Evolutionary conservation across 2,329 filamentous ascomycete species (phyloP).

Genomic region (Sporothrix globosa): DNA sequence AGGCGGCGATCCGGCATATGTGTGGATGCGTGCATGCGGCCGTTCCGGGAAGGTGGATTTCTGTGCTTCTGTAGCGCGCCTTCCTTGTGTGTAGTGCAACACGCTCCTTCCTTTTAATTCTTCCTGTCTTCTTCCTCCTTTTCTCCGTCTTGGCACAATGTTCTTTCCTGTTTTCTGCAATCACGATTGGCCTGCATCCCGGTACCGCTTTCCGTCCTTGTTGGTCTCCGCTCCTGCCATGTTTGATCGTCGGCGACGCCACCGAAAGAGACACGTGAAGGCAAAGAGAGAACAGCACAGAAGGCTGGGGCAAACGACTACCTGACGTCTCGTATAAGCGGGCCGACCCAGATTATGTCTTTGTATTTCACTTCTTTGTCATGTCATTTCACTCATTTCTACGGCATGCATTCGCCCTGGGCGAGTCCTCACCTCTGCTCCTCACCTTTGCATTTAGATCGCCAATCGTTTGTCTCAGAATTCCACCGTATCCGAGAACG

Average conservation of each 20-base stretch:
- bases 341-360: not conserved
- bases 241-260: conserved; percentile 18
- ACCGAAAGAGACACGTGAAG: not conserved
- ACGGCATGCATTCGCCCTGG: too few species aligned
- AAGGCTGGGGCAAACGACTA: too few species aligned
- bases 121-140: not conserved
- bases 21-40: not conserved
- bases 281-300: too few species aligned
- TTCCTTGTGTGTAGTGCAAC: not conserved
- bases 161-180: conserved; percentile 6
- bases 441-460: not conserved
- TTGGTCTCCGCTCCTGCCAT: conserved; percentile 12
- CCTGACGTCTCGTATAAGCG: conserved; percentile 13
- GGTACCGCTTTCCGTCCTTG: not conserved
- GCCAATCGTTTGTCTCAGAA: conserved; percentile 20
- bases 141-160: not conserved
- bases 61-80: not conserved
- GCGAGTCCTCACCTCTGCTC: too few species aligned
- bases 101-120: not conserved
- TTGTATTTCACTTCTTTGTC: not conserved
- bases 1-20: conserved; percentile 16
- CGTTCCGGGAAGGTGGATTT: conserved; percentile 17
- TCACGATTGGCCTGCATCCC: not conserved
- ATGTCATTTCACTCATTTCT: not conserved
- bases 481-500: not conserved